These are phyloP conservation scores for Cucurbita ficifolia DNA, from an alignment of 306 rosid species.

Conservation along the genomic window DNA sequence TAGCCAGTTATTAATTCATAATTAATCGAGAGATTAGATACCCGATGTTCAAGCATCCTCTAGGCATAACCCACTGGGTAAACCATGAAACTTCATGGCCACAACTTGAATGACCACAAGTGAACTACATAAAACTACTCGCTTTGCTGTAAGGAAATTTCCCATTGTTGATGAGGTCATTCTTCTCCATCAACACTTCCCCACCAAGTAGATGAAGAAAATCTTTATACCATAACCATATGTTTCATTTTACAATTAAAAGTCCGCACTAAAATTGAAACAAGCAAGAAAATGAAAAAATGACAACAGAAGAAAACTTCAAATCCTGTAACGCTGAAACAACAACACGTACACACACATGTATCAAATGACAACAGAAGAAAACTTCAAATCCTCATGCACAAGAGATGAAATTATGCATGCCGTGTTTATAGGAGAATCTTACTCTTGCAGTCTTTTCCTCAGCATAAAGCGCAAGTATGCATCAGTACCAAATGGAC, in stretches of 20 bases:
- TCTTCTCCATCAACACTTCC: neutral
- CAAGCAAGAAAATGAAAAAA: neutral
- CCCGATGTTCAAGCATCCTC: neutral
- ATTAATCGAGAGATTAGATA: neutral
- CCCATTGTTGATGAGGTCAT: neutral
- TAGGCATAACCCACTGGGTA: neutral
- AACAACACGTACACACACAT: neutral
- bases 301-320: too few species aligned
- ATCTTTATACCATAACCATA: neutral
- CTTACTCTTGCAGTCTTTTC: conserved; percentile 55
- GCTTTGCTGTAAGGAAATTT: neutral
- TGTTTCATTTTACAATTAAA: neutral
- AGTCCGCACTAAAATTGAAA: neutral
- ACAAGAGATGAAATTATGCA: neutral
- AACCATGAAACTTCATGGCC: neutral
- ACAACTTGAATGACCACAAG: neutral
- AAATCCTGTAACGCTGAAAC: neutral
- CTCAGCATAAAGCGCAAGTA: conserved; percentile 89
- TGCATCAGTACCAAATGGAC: conserved; percentile 80
- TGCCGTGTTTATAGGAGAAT: conserved; percentile 1
- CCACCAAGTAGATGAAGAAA: neutral
- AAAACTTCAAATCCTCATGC: neutral
- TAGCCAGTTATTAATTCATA: neutral
- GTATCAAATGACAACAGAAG: neutral
- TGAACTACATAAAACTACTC: neutral